Base-by-base conservation (phyloP, 495 filamentous ascomycete genomes). In the Hypoxylon rickii region DNA sequence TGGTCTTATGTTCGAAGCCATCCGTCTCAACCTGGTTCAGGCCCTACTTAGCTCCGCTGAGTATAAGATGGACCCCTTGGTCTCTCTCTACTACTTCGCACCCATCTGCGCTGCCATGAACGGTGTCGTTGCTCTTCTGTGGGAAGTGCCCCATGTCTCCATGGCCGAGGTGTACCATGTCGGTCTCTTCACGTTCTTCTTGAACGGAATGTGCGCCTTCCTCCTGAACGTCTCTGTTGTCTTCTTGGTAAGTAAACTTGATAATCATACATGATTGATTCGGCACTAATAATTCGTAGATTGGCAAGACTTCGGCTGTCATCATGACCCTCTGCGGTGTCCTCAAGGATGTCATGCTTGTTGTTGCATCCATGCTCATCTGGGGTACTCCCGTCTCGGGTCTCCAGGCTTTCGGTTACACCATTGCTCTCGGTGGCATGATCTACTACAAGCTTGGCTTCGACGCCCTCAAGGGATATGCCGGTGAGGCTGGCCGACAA, bases 301-400 rank as follows among this genome's bases (percentile, higher is more conserved):
- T 98, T 73, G 94, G 94, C 75, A 93, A 90, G 78, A 98, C 94
- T 17, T 97, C 93, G 0, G 93, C 91, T 42, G 83, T 98, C 36
- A 91, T 97, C 68, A 89, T 97, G 72, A 97, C 94, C 32, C 88
- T 98, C 43, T 97, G 90, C 74, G 94, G 94, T 77, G 92, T 98
- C 52, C 85, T 97, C 68, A 98, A 98, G 82, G 94, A 98, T 79
- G 93, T 98, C 61, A 84, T 98, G 54, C 88, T 98, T 21, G 92
- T 98, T 41, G 75, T 79, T 46, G 89, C 89, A 44, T 96, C 90
- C 49, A 94, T 97, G 82, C 66, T 89, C 55, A 87, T 98, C 72
- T 96, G 90, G 87, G 78, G 86, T 51, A 94, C 90, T 55, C 84
- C 86, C 17, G 87, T 98, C 65, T 83, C 89, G 16, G 71, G 70